Evolutionary conservation across 257 asterid genomes (phyloP).

Genomic region (Solanum pennellii): DNA sequence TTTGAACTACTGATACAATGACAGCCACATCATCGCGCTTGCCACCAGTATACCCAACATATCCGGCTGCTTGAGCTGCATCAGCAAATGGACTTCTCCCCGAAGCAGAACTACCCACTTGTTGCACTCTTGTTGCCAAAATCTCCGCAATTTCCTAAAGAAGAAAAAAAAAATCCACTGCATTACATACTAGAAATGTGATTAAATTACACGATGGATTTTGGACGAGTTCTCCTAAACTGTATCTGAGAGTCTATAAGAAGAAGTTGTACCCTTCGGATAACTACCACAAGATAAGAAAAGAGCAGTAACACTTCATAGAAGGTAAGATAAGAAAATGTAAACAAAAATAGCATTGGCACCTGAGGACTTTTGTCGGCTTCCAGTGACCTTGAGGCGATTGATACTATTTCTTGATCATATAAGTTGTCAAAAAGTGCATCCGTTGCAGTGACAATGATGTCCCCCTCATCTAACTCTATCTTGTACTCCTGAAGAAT

Average conservation of each 20-base stretch:
- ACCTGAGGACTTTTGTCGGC: conserved; percentile 46
- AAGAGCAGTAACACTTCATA: neutral
- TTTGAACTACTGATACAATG: conserved; percentile 59
- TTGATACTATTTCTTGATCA: conserved; percentile 50
- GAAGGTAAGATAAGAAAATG: neutral
- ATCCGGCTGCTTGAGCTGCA: conserved; percentile 71
- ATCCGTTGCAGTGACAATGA: conserved; percentile 57
- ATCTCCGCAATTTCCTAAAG: conserved; percentile 57
- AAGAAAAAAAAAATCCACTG: neutral
- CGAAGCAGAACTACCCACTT: conserved; percentile 37
- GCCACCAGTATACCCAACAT: conserved; percentile 51
- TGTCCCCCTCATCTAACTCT: conserved; percentile 60
- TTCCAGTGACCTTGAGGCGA: conserved; percentile 38
- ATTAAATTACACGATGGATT: neutral
- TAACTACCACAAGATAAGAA: neutral
- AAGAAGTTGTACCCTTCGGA: neutral
- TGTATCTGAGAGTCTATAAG: neutral
- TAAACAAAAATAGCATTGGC: neutral
- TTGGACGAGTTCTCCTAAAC: neutral
- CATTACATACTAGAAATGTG: neutral
- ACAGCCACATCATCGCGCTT: conserved; percentile 72
- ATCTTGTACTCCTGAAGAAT: conserved; percentile 43
- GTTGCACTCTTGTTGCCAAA: conserved; percentile 59
- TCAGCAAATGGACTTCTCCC: conserved; percentile 72
- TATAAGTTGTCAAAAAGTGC: conserved; percentile 81